Base-by-base conservation (phyloP, 192 early-diverging fungal species). In the Coemansia sp. region DNA sequence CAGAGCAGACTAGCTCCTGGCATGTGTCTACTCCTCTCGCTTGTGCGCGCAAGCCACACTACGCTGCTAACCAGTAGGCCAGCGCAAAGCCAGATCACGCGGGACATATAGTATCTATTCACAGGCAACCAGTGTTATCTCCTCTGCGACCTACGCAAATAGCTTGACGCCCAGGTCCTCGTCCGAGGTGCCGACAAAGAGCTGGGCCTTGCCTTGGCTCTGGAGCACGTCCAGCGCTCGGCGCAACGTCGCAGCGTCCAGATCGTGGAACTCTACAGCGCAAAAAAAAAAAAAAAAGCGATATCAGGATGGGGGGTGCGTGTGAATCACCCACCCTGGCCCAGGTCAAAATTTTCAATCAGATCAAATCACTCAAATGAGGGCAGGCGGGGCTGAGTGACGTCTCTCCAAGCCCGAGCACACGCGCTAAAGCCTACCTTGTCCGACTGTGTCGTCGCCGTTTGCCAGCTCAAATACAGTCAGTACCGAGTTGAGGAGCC, bases 401-500 rank as follows among this genome's bases (percentile, higher is more conserved):
- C 51, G 51, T 6, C 29, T 35, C 32, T 35, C 32, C 4, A 7
- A 35, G 32, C 2, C 32, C 32, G 7, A 35, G 32, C 32, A 7
- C 32, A 7, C 32, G 7, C 7, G 32, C 20, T 24, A 24, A 24
- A 20, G 5, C 45, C 73, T 80, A 94, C 92, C 90, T 66, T 88
- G 83, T 12, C 84, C 94, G 40, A 84, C 89, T 1, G 91, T 85
- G 65, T 85, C 77, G 42, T 98, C 96, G 24, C 93, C 94, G 57
- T 95, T 91, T n/a, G 91, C 76, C 62, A 98, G 82, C 80, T 98
- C 96, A 70, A 94, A 96, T 24, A 91, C 69, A 5, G 95, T 98
- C 70, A 94, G 82, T 53, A 98, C 89, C 0, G 90, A 87, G 71
- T 92, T 93, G 62, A 87, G 88, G 62, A 90, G 74, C 11, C 94